Evolutionary conservation across 306 rosid genomes (phyloP), one percentile per base, ranked within the genome.

Genomic region (Begonia loranthoides): DNA sequence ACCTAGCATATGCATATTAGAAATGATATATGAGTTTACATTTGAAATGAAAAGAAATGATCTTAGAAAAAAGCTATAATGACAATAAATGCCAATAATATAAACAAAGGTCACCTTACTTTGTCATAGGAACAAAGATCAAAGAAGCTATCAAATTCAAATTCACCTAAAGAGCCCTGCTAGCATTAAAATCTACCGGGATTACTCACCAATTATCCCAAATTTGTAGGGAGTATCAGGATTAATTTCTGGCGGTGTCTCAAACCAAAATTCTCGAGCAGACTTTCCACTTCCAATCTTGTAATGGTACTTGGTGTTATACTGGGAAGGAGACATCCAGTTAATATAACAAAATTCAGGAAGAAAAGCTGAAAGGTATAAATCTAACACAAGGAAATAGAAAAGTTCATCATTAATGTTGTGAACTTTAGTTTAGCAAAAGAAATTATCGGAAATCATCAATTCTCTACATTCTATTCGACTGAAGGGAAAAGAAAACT

Each of bases 231-330:
- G 28, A 45, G 79, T 50, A 50, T 92, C 92, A 54, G 84, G 86
- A 47, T 58, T 74, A 59, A 86, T 69, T 58, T 68, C 46, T 13
- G 96, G 94, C 51, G 99, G 93, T 49, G 99, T 80, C 56, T 65
- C 61, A 46, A 86, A 86, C 88, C 84, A 82, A 77, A 92, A 86
- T 64, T 78, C 78, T 63, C 99, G 81, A 67, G 93, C 68, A 67
- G 96, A 86, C 62, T 76, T 82, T 34, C 82, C 88, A 45, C 68
- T 83, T 56, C 96, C 99, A 57, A 92, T 58, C 73, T 69, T 80
- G 75, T 92, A 92, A 70, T 80, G 83, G 70, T 92, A 86, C 75
- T 76, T 83, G 64, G 87, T 83, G 49, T 71, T 58, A 49, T 76
- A 58, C 99, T 92, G 94, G 76, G 49, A 60, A 28, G 3, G 36